A percentile compares a stretch with the other conserved stretches of the same genome.
phyloP scores from a whole-genome alignment of 1,284 basidiomycete species.

The Ustilago loliicola region DNA sequence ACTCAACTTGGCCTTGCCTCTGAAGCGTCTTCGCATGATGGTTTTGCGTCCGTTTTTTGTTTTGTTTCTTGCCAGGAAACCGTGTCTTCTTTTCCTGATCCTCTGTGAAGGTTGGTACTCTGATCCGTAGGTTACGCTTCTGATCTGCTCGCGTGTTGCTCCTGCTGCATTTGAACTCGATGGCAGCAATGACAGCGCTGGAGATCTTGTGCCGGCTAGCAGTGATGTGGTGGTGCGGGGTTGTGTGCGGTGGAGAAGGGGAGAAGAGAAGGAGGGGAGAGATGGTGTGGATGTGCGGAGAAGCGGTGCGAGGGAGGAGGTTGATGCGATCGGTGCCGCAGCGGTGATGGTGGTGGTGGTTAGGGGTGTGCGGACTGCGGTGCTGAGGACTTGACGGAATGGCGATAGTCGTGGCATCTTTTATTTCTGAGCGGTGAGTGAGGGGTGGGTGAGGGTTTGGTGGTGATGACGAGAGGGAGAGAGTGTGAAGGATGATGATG shows the following conservation, averaged over 20 bases:
- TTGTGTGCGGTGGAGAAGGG: background rate
- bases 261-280: too few species aligned
- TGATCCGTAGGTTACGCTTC: slow-evolving; percentile 73
- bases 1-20: slow-evolving; percentile 51
- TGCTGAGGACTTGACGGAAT: slow-evolving; percentile 21
- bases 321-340: slow-evolving; percentile 16
- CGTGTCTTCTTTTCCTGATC: slow-evolving; percentile 87
- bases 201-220: background rate
- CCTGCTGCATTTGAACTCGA: background rate
- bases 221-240: background rate
- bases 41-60: slow-evolving; percentile 78
- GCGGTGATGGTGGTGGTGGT: background rate
- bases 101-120: slow-evolving; percentile 91
- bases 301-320: slow-evolving; percentile 1
- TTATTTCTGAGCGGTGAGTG: background rate
- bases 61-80: slow-evolving; percentile 81
- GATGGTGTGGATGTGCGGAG: background rate
- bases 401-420: slow-evolving; percentile 41
- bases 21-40: slow-evolving; percentile 71
- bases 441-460: background rate
- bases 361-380: background rate
- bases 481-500: background rate
- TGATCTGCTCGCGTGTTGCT: slow-evolving; percentile 5
- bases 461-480: slow-evolving; percentile 8
- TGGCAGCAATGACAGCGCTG: slow-evolving; percentile 14